Evolutionary conservation across 352 stramenopile genomes (phyloP).

Genomic region (Phytopythium boreale): DNA sequence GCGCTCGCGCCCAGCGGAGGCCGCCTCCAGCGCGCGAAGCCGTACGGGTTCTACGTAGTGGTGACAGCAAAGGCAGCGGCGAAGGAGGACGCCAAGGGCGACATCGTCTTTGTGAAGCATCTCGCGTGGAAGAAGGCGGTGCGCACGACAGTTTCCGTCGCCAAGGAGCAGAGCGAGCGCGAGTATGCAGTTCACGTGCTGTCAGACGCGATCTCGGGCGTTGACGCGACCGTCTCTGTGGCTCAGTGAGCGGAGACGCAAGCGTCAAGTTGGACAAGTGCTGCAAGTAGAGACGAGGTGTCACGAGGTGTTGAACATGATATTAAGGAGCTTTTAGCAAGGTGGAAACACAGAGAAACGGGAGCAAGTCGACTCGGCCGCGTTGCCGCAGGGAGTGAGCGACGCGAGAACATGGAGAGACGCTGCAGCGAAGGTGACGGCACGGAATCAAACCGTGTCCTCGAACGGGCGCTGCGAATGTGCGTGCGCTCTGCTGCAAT

Average conservation of each 20-base stretch:
- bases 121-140: slow-evolving; percentile 43
- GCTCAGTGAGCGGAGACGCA: neutral
- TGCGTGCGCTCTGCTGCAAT: no score
- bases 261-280: neutral
- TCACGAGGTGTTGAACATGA: neutral
- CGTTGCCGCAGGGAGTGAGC: neutral
- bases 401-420: neutral
- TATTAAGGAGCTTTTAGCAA: neutral
- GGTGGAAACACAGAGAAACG: neutral
- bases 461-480: neutral
- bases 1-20: slow-evolving; percentile 31
- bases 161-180: neutral
- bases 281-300: neutral
- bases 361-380: no score
- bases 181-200: slow-evolving; percentile 38
- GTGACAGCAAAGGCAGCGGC: slow-evolving; percentile 21
- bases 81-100: slow-evolving; percentile 11
- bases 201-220: slow-evolving; percentile 53
- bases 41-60: slow-evolving; percentile 74
- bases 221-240: slow-evolving; percentile 19
- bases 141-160: slow-evolving; percentile 30
- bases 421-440: neutral
- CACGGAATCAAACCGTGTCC: neutral
- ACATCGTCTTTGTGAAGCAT: slow-evolving; percentile 62
- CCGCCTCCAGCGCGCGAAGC: slow-evolving; percentile 57